Evolutionary conservation across 2,329 filamentous ascomycete species (phyloP).

Genomic region (Cladophialophora exuberans): DNA sequence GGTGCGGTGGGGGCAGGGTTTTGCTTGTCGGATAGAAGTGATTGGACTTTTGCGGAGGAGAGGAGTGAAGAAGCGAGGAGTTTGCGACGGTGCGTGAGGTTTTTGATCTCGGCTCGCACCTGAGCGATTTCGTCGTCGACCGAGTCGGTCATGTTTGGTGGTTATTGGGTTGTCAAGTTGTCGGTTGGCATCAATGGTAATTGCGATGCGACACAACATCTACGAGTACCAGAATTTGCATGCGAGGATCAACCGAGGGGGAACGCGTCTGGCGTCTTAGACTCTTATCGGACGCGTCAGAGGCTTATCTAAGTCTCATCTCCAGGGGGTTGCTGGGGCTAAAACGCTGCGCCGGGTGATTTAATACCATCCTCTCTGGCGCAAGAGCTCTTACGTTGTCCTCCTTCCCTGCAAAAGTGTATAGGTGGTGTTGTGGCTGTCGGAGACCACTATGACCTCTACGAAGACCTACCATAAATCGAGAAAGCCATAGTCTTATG

Average conservation of each 20-base stretch:
- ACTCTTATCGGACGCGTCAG: constrained; percentile 12
- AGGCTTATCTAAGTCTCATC: not conserved
- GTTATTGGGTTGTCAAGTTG: too few species aligned
- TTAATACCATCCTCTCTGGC: not conserved
- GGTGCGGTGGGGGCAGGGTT: not conserved
- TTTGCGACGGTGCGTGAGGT: constrained; percentile 43
- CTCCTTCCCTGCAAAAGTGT: too few species aligned
- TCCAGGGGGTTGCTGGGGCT: constrained; percentile 1
- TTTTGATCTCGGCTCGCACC: constrained; percentile 46
- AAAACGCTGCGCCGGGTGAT: constrained; percentile 1
- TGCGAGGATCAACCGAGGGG: constrained; percentile 2
- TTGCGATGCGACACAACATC: constrained; percentile 21
- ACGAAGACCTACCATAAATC: too few species aligned
- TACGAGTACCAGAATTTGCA: not conserved
- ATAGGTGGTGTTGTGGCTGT: too few species aligned
- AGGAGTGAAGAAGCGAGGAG: constrained; percentile 47
- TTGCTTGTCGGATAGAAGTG: constrained; percentile 30
- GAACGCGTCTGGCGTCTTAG: constrained; percentile 16
- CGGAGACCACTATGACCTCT: too few species aligned
- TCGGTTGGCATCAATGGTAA: not conserved
- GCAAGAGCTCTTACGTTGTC: too few species aligned
- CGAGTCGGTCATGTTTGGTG: constrained; percentile 13
- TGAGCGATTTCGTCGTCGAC: constrained; percentile 47
- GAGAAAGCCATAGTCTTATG: too few species aligned
- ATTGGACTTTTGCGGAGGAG: constrained; percentile 43